Evolutionary conservation across 2,329 filamentous ascomycete species (phyloP).

Genomic region (Paraphoma chrysanthemicola): DNA sequence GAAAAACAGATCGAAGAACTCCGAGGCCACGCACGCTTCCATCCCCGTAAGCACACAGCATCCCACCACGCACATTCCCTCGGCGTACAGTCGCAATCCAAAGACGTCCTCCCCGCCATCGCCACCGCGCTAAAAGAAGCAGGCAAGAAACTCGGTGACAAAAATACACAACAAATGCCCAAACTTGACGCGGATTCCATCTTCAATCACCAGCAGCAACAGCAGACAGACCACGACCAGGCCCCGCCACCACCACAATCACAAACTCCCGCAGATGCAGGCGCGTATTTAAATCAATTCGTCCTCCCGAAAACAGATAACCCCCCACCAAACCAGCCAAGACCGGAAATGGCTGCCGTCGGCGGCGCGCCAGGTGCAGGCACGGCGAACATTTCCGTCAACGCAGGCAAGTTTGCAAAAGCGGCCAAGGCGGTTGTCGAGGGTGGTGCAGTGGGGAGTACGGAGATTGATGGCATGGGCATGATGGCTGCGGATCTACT

Average conservation of each 20-base stretch:
- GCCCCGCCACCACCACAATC: slow-evolving; percentile 26
- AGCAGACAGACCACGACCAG: neutral
- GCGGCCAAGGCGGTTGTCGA: slow-evolving; percentile 44
- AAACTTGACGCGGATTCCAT: slow-evolving; percentile 31
- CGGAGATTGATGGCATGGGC: slow-evolving; percentile 45
- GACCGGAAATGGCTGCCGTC: slow-evolving; percentile 45
- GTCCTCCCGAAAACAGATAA: slow-evolving; percentile 45
- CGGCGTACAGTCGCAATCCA: slow-evolving; percentile 24
- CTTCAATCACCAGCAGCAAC: slow-evolving; percentile 21
- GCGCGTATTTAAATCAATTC: slow-evolving; percentile 45
- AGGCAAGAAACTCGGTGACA: slow-evolving; percentile 41
- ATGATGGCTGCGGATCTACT: slow-evolving; percentile 40
- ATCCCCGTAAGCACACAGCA: slow-evolving; percentile 31
- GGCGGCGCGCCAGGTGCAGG: slow-evolving; percentile 42
- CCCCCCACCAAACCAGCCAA: slow-evolving; percentile 38
- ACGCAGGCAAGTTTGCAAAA: slow-evolving; percentile 39
- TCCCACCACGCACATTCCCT: slow-evolving; percentile 17
- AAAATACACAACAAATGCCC: slow-evolving; percentile 30
- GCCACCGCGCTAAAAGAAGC: slow-evolving; percentile 46
- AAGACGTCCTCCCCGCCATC: slow-evolving; percentile 44
- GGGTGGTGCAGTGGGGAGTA: slow-evolving; percentile 35
- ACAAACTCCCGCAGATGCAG: slow-evolving; percentile 43
- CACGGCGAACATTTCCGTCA: slow-evolving; percentile 39
- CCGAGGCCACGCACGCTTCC: slow-evolving; percentile 38
- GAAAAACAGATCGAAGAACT: slow-evolving; percentile 58